Conservation (phyloP, 2,329 filamentous ascomycete species). For the Harringtonia lauricola region DNA sequence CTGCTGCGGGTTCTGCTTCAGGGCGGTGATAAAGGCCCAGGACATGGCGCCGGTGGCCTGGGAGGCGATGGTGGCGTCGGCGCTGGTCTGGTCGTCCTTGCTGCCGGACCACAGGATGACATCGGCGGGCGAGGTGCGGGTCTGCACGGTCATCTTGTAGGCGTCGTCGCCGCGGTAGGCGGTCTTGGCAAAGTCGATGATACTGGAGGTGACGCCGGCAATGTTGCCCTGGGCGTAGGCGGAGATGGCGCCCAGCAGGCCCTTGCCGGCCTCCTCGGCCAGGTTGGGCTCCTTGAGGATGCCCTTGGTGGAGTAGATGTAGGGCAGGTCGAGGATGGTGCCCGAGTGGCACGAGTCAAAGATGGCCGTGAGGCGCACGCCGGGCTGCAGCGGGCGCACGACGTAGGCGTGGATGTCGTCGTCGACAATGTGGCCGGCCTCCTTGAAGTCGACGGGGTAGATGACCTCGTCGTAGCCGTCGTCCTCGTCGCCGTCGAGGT, state of each 20-base stretch:
- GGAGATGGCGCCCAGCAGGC: constrained; percentile 59
- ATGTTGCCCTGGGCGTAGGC: constrained; percentile 79
- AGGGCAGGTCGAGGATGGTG: constrained; percentile 65
- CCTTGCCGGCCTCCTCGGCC: constrained; percentile 67
- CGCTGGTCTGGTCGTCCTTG: constrained; percentile 91
- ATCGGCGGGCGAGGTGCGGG: constrained; percentile 88
- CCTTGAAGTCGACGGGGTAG: constrained; percentile 63
- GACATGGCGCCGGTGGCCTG: constrained; percentile 97
- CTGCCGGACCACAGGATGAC: constrained; percentile 97
- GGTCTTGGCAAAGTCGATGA: constrained; percentile 82
- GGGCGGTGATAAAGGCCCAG: constrained; percentile 84
- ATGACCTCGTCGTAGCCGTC: constrained; percentile 72
- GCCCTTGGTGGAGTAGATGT: constrained; percentile 71
- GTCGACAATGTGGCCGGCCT: constrained; percentile 59
- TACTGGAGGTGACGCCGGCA: constrained; percentile 64
- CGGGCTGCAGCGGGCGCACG: constrained; percentile 65
- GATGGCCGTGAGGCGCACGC: constrained; percentile 75
- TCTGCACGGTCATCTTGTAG: constrained; percentile 68
- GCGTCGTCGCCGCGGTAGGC: constrained; percentile 65
- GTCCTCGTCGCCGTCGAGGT: constrained; percentile 64
- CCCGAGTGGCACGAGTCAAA: constrained; percentile 77
- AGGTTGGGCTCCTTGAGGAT: constrained; percentile 72
- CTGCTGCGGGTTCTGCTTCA: constrained; percentile 90
- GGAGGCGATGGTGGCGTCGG: constrained; percentile 78
- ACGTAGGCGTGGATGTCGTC: constrained; percentile 70